Conservation (phyloP, 176 grass and related monocot species). For the Otatea glauca region DNA sequence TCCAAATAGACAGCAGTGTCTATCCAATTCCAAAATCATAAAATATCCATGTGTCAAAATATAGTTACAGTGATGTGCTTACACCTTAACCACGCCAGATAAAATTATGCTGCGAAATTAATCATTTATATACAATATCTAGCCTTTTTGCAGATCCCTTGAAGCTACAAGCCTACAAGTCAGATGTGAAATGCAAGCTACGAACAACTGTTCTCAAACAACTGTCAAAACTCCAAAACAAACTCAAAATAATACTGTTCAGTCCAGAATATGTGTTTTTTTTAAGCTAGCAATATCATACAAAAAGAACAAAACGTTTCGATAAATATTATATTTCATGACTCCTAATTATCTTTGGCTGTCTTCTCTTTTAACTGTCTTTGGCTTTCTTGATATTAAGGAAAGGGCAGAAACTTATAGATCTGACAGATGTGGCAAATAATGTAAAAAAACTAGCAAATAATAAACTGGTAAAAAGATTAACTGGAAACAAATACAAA, state of each 20-base stretch:
- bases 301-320: not conserved
- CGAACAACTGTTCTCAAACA: not conserved
- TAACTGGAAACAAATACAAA: slow-evolving; percentile 19
- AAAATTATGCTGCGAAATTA: not conserved
- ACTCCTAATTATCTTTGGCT: not conserved
- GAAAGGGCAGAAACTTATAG: not conserved
- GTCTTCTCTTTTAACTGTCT: not conserved
- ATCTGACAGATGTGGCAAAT: not conserved
- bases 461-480: not conserved
- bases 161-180: not conserved
- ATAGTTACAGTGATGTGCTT: not conserved
- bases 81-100: slow-evolving; percentile 27
- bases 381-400: not conserved
- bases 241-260: not conserved
- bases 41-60: not conserved
- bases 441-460: slow-evolving; percentile 4
- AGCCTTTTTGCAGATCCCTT: not conserved
- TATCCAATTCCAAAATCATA: slow-evolving; percentile 3
- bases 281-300: not conserved
- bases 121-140: not conserved
- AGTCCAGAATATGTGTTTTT: not conserved
- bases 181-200: not conserved
- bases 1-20: slow-evolving; percentile 17
- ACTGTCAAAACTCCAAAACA: not conserved
- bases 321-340: not conserved